These are phyloP conservation scores for Suillus bovinus DNA, from an alignment of 768 basidiomycete genomes.

Conservation along the genomic window DNA sequence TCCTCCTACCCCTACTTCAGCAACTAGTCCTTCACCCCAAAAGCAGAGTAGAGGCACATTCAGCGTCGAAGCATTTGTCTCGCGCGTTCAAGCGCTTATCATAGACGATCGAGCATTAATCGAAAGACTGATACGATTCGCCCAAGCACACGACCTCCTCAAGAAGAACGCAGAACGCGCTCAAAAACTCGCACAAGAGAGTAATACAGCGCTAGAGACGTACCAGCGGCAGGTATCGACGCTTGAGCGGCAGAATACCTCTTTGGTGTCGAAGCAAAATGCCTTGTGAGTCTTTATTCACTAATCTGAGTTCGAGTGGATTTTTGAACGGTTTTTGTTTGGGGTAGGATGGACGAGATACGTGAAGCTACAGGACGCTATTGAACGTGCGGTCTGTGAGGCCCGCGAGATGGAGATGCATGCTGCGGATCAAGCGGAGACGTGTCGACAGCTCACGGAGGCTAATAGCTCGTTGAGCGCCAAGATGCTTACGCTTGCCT, in stretches of 20 bases:
- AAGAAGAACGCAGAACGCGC: conserved; percentile 93
- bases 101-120: conserved; percentile 83
- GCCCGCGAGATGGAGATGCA: conserved; percentile 70
- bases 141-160: conserved; percentile 85
- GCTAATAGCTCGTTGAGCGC: conserved; percentile 80
- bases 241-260: conserved; percentile 73
- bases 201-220: conserved; percentile 74
- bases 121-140: conserved; percentile 80
- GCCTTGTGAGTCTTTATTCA: conserved; percentile 47
- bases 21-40: conserved; percentile 18
- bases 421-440: conserved; percentile 73
- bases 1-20: conserved; percentile 3
- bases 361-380: conserved; percentile 54
- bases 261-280: conserved; percentile 50
- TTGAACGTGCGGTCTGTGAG: conserved; percentile 61
- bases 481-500: conserved; percentile 52
- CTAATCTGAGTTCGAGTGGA: background rate
- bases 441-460: conserved; percentile 69
- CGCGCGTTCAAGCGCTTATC: conserved; percentile 78
- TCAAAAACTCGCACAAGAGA: conserved; percentile 87
- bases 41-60: conserved; percentile 38
- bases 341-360: conserved; percentile 63
- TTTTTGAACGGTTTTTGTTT: background rate
- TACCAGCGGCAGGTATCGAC: conserved; percentile 87
- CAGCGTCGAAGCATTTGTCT: conserved; percentile 73